Evolutionary conservation across 202 grass and related monocot genomes (phyloP).

Genomic region (Carex arenaria): DNA sequence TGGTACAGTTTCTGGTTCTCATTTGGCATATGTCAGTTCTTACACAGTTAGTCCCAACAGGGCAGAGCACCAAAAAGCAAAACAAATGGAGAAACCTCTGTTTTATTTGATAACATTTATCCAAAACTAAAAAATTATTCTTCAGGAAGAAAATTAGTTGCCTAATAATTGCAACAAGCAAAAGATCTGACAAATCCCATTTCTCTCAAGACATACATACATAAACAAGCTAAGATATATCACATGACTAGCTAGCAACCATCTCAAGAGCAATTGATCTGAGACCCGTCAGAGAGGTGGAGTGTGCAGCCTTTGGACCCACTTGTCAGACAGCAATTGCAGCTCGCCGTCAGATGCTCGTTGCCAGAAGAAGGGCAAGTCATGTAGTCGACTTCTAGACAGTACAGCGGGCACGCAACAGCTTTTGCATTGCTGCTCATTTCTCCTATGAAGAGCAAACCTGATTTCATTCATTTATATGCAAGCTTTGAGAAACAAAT

Average conservation of each 20-base stretch:
- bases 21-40: no score
- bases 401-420: constrained; percentile 31
- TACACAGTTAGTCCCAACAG: no score
- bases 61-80: neutral
- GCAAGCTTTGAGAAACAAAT: neutral
- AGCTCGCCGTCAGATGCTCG: constrained; percentile 30
- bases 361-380: constrained; percentile 45
- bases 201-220: neutral
- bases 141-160: neutral
- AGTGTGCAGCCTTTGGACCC: constrained; percentile 44
- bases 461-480: neutral
- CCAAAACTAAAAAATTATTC: neutral
- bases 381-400: constrained; percentile 39
- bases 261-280: constrained; percentile 17
- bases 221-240: neutral
- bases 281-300: constrained; percentile 34
- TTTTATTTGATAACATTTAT: neutral
- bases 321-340: constrained; percentile 42
- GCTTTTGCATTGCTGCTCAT: neutral
- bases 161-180: neutral
- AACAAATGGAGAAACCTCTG: neutral
- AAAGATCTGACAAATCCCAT: neutral
- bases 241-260: neutral
- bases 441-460: constrained; percentile 15
- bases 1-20: no score